Evolutionary conservation across 208 protist species (phyloP).

Genomic region (Trichomonas gallinae): DNA sequence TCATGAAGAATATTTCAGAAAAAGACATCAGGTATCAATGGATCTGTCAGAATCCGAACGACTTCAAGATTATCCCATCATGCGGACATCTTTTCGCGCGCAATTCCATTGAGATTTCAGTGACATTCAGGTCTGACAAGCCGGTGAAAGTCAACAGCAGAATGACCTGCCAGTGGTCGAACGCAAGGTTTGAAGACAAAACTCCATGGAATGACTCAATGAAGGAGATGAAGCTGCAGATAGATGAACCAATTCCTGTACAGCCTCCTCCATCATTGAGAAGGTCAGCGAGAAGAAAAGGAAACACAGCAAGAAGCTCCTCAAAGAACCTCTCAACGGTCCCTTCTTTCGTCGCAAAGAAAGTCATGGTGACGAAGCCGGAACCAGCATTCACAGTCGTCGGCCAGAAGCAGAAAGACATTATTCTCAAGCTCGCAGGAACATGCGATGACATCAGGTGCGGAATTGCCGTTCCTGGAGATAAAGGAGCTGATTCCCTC

Average conservation of each 20-base stretch:
- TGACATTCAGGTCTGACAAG: neutral
- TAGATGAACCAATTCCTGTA: neutral
- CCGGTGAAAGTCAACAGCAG: neutral
- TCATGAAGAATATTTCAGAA: neutral
- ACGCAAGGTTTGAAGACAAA: neutral
- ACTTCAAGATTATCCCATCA: neutral
- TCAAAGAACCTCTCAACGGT: neutral
- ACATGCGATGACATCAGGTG: slow-evolving; percentile 31
- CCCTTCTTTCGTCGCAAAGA: neutral
- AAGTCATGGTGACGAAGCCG: neutral
- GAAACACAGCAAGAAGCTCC: neutral
- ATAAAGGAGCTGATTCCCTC: slow-evolving; percentile 37
- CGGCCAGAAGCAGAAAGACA: neutral
- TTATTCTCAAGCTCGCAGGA: slow-evolving; percentile 24
- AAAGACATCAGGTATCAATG: neutral
- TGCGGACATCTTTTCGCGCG: neutral
- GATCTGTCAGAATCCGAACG: neutral
- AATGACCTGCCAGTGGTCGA: neutral
- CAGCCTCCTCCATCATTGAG: too few species aligned
- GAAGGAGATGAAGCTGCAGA: neutral
- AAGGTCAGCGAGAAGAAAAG: neutral
- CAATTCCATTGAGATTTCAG: neutral
- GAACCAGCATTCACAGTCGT: slow-evolving; percentile 28
- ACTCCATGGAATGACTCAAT: neutral
- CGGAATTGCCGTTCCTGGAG: neutral